Conservation (phyloP, 108 stramenopile species). For the Asterionellopsis glacialis region DNA sequence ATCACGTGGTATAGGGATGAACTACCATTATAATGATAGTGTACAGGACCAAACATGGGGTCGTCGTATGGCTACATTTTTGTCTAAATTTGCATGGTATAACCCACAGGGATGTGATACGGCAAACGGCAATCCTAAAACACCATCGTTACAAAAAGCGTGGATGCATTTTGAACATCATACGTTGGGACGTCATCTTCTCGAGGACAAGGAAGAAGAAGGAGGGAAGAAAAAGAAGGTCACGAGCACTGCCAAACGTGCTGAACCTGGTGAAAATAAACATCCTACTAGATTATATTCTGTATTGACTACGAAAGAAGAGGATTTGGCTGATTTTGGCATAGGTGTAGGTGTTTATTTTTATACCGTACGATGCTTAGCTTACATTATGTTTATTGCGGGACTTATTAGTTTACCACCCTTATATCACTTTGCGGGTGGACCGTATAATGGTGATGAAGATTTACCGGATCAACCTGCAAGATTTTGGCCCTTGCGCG, state of each 20-base stretch:
- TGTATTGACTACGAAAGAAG: conserved; percentile 4
- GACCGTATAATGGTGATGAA: conserved; percentile 31
- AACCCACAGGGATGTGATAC: conserved; percentile 34
- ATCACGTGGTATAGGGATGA: too few relatives aligned
- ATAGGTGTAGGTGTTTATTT: conserved; percentile 75
- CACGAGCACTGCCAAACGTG: not conserved
- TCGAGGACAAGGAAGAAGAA: not conserved
- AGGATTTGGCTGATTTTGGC: conserved; percentile 25
- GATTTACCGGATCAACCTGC: conserved; percentile 4
- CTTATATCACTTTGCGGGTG: conserved; percentile 58
- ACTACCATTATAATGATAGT: too few relatives aligned
- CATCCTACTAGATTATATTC: conserved; percentile 19
- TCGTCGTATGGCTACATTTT: conserved; percentile 51
- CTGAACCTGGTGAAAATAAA: conserved; percentile 10
- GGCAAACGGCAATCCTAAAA: not conserved
- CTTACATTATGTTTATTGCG: conserved; percentile 48
- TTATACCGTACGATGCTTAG: conserved; percentile 59
- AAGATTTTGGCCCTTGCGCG: not conserved
- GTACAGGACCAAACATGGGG: conserved; percentile 64
- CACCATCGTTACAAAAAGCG: conserved; percentile 14
- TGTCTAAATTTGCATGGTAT: conserved; percentile 60
- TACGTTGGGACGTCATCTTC: conserved; percentile 15
- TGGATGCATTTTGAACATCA: conserved; percentile 35
- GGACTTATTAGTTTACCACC: conserved; percentile 69
- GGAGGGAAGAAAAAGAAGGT: not conserved